phyloP scores from a whole-genome alignment of 176 grass and related monocot genomes.

The Oryza longistaminata region DNA sequence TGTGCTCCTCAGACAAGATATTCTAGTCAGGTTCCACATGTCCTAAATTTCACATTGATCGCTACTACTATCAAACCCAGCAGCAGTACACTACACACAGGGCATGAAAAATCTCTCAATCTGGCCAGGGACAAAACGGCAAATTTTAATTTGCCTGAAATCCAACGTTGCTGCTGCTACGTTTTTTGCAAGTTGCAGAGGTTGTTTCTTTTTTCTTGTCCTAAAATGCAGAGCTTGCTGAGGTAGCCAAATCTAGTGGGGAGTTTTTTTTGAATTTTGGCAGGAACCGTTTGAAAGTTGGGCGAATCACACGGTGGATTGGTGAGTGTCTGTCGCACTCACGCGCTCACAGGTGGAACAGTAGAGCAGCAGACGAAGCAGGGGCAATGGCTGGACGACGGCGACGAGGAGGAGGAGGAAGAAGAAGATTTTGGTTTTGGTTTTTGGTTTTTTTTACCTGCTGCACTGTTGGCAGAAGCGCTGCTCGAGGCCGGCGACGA shows the following conservation, averaged over 20 bases:
- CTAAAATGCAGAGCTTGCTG: background rate
- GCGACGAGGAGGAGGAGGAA: background rate
- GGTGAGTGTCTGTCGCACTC: background rate
- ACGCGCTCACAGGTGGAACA: constrained; percentile 33
- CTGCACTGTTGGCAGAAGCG: constrained; percentile 85
- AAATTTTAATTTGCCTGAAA: background rate
- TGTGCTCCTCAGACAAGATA: constrained; percentile 41
- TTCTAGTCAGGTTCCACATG: constrained; percentile 46
- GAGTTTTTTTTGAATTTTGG: background rate
- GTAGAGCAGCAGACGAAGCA: background rate
- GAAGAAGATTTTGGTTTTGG: too few relatives aligned
- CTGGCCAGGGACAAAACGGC: background rate
- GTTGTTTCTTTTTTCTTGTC: background rate
- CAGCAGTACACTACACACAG: background rate
- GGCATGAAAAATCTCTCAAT: background rate
- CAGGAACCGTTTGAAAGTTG: background rate
- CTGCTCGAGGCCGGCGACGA: constrained; percentile 86
- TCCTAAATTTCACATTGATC: constrained; percentile 23
- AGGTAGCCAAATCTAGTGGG: background rate
- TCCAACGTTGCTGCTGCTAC: background rate
- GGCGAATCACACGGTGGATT: background rate
- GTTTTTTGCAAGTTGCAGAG: background rate
- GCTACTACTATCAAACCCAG: background rate
- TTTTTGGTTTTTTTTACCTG: background rate
- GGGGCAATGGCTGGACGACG: background rate